These are phyloP conservation scores for Botrytis hyacinthi DNA, from an alignment of 2,329 filamentous ascomycete species.

Conservation along the genomic window DNA sequence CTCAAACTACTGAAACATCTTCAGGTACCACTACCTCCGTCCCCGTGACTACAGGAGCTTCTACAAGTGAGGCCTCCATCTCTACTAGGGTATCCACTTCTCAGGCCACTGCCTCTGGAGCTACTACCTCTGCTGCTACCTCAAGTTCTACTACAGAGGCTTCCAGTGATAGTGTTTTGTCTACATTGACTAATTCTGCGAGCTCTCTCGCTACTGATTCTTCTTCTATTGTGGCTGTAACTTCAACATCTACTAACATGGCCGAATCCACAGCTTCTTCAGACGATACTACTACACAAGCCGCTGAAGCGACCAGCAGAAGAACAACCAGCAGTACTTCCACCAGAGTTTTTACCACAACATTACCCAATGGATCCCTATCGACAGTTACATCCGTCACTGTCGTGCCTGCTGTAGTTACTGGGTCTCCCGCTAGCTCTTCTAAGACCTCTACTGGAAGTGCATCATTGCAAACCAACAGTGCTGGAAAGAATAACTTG, in stretches of 20 bases:
- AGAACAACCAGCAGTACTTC: slow-evolving; percentile 17
- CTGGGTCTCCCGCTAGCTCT: slow-evolving; percentile 20
- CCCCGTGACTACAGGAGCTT: slow-evolving; percentile 9
- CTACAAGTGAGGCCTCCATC: slow-evolving; percentile 19
- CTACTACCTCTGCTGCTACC: slow-evolving; percentile 18
- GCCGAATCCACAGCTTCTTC: slow-evolving; percentile 22
- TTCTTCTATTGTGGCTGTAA: slow-evolving; percentile 16
- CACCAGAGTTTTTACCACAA: slow-evolving; percentile 34
- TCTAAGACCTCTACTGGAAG: slow-evolving; percentile 22
- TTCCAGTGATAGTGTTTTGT: slow-evolving; percentile 25
- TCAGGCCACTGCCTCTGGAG: slow-evolving; percentile 24
- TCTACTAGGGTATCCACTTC: slow-evolving; percentile 13
- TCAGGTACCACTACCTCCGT: background rate
- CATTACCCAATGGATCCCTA: slow-evolving; percentile 30
- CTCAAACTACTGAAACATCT: slow-evolving; percentile 6
- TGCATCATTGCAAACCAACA: slow-evolving; percentile 33
- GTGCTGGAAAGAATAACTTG: slow-evolving; percentile 23
- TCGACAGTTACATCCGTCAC: slow-evolving; percentile 33
- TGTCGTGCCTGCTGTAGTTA: slow-evolving; percentile 31
- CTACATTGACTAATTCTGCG: slow-evolving; percentile 21
- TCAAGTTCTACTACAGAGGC: slow-evolving; percentile 27
- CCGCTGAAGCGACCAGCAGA: slow-evolving; percentile 21
- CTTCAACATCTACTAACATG: slow-evolving; percentile 24
- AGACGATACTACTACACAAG: slow-evolving; percentile 19
- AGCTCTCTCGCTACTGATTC: slow-evolving; percentile 22